phyloP scores from a whole-genome alignment of 768 basidiomycete genomes.

The Rhodotorula diobovata region DNA sequence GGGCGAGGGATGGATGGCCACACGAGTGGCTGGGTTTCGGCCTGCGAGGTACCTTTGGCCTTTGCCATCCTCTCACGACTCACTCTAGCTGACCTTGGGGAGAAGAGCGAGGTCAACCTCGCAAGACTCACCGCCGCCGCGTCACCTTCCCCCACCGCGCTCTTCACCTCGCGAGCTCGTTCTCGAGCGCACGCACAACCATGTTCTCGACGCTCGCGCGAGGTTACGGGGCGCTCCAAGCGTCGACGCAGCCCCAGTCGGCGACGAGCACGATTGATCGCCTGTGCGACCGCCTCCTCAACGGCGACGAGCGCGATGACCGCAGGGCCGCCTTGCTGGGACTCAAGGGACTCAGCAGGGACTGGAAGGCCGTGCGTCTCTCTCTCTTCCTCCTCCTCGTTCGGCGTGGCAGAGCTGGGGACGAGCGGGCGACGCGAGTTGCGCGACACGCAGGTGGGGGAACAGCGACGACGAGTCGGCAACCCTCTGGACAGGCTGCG shows the following conservation, averaged over 20 bases:
- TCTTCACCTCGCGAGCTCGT: background rate
- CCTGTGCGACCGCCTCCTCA: constrained; percentile 82
- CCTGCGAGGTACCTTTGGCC: background rate
- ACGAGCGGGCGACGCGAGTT: background rate
- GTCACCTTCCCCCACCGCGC: background rate
- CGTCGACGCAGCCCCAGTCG: constrained; percentile 1
- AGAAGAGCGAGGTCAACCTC: background rate
- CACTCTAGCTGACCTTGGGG: background rate
- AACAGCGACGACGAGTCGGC: background rate
- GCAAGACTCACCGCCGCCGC: background rate
- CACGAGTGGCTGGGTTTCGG: background rate
- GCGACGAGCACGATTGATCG: constrained; percentile 62
- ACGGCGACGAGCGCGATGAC: constrained; percentile 83
- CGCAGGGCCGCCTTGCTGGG: constrained; percentile 87
- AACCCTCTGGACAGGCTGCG: no score
- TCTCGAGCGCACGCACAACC: background rate
- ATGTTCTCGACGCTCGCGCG: constrained; percentile 32
- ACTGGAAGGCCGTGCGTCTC: constrained; percentile 63
- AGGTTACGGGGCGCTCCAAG: constrained; percentile 23
- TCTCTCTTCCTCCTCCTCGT: background rate
- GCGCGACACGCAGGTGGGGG: background rate
- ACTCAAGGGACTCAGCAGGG: constrained; percentile 84
- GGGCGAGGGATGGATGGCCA: constrained; percentile 18
- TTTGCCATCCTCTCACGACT: background rate
- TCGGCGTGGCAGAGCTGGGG: background rate